A percentile compares a stretch with the other conserved stretches of the same genome.
Evolutionary conservation across 2,329 filamentous ascomycete species (phyloP).

Genomic region (Stachybotrys elegans): DNA sequence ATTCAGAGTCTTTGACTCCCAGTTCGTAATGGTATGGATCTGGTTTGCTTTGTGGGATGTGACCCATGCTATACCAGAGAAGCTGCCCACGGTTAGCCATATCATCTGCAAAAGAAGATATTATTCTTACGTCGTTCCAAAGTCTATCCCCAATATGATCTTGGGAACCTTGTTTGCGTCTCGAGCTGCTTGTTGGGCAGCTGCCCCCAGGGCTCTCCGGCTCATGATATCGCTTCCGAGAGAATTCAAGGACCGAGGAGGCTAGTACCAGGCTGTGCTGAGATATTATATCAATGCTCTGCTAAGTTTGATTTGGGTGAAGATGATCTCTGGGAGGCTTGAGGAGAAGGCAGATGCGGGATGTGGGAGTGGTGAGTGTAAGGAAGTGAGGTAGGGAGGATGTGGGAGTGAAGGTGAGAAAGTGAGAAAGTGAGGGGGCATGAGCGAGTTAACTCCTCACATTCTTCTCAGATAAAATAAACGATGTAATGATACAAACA

Average conservation of each 20-base stretch:
- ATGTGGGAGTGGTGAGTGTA: not conserved
- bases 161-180: not conserved
- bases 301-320: too few species aligned
- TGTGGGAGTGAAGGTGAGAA: not conserved
- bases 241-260: too few species aligned
- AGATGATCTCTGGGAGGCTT: too few species aligned
- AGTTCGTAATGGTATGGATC: constrained; percentile 25
- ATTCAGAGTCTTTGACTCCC: constrained; percentile 14
- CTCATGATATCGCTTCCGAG: too few species aligned
- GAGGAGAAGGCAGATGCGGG: not conserved
- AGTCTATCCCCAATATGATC: constrained; percentile 37
- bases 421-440: not conserved
- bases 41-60: constrained; percentile 18
- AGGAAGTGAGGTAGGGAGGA: not conserved
- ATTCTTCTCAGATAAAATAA: too few species aligned
- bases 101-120: not conserved
- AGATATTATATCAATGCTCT: not conserved
- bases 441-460: too few species aligned
- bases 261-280: too few species aligned
- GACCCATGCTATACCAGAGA: constrained; percentile 36
- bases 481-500: too few species aligned
- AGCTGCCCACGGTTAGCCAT: constrained; percentile 16
- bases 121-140: constrained; percentile 42
- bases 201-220: not conserved
- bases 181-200: not conserved